phyloP scores from a whole-genome alignment of 768 basidiomycete species.

The Imleria badia region DNA sequence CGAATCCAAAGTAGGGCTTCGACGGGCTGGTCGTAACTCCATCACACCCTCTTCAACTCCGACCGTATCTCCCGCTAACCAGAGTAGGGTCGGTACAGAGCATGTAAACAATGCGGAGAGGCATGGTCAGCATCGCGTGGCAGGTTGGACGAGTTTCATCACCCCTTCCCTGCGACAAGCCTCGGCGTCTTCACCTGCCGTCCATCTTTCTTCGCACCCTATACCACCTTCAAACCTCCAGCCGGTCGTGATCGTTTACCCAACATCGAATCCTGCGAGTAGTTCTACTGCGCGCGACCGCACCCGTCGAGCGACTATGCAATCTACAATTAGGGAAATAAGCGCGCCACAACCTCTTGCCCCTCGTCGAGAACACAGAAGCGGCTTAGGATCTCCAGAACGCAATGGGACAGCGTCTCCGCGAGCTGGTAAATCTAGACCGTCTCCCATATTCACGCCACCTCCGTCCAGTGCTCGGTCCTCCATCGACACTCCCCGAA shows the following conservation, averaged over 20 bases:
- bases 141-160: conserved; percentile 58
- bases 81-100: conserved; percentile 24
- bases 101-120: conserved; percentile 37
- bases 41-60: conserved; percentile 40
- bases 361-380: conserved; percentile 33
- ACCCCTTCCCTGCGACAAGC: conserved; percentile 67
- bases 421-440: conserved; percentile 34
- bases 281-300: conserved; percentile 49
- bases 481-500: conserved; percentile 37
- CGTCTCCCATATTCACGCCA: conserved; percentile 31
- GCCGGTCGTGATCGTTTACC: conserved; percentile 44
- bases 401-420: conserved; percentile 31
- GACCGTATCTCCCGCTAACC: conserved; percentile 33
- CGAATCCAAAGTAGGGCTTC: conserved; percentile 53
- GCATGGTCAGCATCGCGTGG: conserved; percentile 43
- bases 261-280: conserved; percentile 46
- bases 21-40: conserved; percentile 42
- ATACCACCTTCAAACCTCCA: conserved; percentile 54
- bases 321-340: conserved; percentile 38
- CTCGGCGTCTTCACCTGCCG: conserved; percentile 72
- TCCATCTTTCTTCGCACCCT: conserved; percentile 62
- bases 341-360: conserved; percentile 39
- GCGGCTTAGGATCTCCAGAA: conserved; percentile 22
- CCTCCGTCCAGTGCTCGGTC: conserved; percentile 27
- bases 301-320: conserved; percentile 40